A percentile compares a stretch with the other conserved stretches of the same genome.
phyloP scores from a whole-genome alignment of 2,329 filamentous ascomycete genomes.

The Cordyceps fumosorosea region DNA sequence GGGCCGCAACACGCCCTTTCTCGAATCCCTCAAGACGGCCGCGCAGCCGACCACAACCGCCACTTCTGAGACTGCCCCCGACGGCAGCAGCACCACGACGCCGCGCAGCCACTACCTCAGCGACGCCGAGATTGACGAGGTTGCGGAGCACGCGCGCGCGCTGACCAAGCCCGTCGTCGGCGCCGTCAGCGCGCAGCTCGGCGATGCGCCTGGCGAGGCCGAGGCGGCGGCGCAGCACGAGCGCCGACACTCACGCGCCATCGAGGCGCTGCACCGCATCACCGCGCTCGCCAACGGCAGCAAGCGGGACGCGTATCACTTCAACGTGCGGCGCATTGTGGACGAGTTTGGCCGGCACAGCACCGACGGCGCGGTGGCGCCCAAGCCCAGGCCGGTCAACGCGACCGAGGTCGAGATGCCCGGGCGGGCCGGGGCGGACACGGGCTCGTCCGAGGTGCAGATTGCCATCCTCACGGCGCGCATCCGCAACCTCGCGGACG shows the following conservation, averaged over 20 bases:
- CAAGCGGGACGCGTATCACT: conserved; percentile 68
- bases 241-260: conserved; percentile 57
- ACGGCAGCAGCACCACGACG: background rate
- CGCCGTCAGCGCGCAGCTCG: conserved; percentile 29
- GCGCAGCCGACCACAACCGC: conserved; percentile 34
- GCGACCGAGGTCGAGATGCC: conserved; percentile 35
- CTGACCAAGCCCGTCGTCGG: conserved; percentile 55
- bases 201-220: conserved; percentile 32
- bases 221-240: conserved; percentile 39
- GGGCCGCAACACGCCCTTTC: conserved; percentile 72
- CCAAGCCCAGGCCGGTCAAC: conserved; percentile 47
- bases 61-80: background rate
- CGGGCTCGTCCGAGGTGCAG: conserved; percentile 95
- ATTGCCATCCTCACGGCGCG: conserved; percentile 91
- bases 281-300: conserved; percentile 69
- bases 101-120: conserved; percentile 73
- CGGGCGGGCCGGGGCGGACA: conserved; percentile 76
- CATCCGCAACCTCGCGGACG: conserved; percentile 73
- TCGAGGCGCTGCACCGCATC: conserved; percentile 74
- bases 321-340: conserved; percentile 80
- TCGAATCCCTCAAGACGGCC: conserved; percentile 70
- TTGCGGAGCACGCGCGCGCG: conserved; percentile 60
- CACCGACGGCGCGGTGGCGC: conserved; percentile 66
- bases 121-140: conserved; percentile 57
- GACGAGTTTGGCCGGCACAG: conserved; percentile 85